Evolutionary conservation across 2,329 filamentous ascomycete genomes (phyloP).

Genomic region (Orbilia oligospora): DNA sequence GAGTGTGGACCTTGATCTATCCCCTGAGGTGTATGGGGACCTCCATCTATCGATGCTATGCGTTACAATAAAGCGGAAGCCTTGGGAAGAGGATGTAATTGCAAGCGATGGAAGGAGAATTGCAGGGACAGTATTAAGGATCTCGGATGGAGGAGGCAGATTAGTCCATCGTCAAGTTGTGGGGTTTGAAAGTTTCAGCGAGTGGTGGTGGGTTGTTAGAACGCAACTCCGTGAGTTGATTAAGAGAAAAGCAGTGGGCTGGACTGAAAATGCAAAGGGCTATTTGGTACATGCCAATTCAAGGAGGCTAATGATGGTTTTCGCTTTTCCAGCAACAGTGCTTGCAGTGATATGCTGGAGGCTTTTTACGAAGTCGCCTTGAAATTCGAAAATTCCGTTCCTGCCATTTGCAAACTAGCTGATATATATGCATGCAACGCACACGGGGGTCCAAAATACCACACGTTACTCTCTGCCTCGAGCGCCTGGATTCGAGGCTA

Average conservation of each 20-base stretch:
- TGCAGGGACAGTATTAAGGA: slow-evolving; percentile 49
- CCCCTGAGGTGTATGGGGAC: slow-evolving; percentile 54
- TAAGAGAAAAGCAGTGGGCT: neutral
- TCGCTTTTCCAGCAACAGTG: slow-evolving; percentile 12
- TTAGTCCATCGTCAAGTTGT: slow-evolving; percentile 55
- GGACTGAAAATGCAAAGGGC: neutral
- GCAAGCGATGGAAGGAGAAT: slow-evolving; percentile 43
- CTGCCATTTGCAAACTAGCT: too few relatives aligned
- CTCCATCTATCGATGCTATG: slow-evolving; percentile 54
- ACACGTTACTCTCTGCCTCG: neutral
- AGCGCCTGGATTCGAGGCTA: too few relatives aligned
- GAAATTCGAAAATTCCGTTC: neutral
- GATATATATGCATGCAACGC: too few relatives aligned
- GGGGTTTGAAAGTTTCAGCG: slow-evolving; percentile 54
- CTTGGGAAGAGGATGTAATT: slow-evolving; percentile 53
- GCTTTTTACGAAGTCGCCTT: neutral
- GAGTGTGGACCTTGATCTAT: slow-evolving; percentile 51
- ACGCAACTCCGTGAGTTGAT: slow-evolving; percentile 45
- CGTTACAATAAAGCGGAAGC: slow-evolving; percentile 52
- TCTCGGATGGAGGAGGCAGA: slow-evolving; percentile 44
- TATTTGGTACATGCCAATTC: neutral
- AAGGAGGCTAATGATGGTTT: slow-evolving; percentile 10
- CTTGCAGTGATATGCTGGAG: slow-evolving; percentile 5
- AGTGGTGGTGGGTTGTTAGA: slow-evolving; percentile 59
- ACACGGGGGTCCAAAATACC: too few relatives aligned